Conservation (phyloP, 2,329 filamentous ascomycete genomes). For the Arthrobotrys sinensis region DNA sequence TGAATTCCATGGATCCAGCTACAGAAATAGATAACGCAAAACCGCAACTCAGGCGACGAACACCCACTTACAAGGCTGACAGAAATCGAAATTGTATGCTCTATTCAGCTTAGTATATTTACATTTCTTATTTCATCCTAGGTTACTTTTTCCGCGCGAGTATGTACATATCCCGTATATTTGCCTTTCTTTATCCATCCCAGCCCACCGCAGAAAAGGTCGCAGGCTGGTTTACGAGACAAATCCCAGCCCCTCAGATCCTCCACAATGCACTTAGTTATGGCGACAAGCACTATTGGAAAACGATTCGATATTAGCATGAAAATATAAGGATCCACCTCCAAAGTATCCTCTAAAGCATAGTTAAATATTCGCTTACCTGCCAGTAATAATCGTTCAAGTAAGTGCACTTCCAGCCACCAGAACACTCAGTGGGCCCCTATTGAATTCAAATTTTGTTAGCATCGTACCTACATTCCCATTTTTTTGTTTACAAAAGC, state of each 20-base stretch:
- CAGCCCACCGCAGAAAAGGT: too few species aligned
- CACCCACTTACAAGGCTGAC: too few species aligned
- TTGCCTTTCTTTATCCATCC: background rate
- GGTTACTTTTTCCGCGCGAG: too few species aligned
- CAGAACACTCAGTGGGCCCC: constrained; percentile 22
- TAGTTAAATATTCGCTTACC: constrained; percentile 16
- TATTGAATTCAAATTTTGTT: constrained; percentile 1
- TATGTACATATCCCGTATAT: too few species aligned
- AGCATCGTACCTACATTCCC: background rate
- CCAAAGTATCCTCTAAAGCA: background rate
- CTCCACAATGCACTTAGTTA: background rate
- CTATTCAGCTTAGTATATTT: too few species aligned
- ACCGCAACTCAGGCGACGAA: too few species aligned
- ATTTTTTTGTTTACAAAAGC: background rate
- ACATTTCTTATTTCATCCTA: too few species aligned
- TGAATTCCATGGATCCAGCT: too few species aligned
- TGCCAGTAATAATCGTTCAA: constrained; percentile 44
- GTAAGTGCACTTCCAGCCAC: constrained; percentile 25
- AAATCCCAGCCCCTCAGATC: too few species aligned
- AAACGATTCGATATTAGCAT: background rate
- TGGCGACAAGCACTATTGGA: constrained; percentile 1
- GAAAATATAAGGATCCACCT: background rate
- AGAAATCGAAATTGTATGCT: too few species aligned
- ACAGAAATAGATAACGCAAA: too few species aligned
- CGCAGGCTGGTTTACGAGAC: too few species aligned